Base-by-base conservation (phyloP, 2,329 filamentous ascomycete genomes). In the Fusarium stilboides region DNA sequence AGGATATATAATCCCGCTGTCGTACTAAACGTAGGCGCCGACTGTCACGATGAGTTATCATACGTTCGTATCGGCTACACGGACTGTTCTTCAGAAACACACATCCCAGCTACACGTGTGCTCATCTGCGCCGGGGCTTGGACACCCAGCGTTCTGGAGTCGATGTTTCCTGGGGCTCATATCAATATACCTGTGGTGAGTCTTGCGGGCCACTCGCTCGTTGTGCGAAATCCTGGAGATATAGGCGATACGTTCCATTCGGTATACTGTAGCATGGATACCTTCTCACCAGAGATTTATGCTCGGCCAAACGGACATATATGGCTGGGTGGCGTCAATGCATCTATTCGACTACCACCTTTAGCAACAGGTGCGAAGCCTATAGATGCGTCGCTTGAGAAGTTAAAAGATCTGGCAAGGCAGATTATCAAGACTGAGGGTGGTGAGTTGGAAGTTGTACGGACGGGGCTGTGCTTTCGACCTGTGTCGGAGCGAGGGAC, bases 321-420 rank as follows among this genome's bases (percentile, higher is more conserved):
- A 20, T 95, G 93, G 77, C 80, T 95, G 34, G 91, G 90, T 0
- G 92, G 92, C 0, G 76, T 94, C 37, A 94, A 95, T 75, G 87
- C 85, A 36, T 80, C 85, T 0, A 76, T 92, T 6, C 84, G 87
- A 1, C 80, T 95, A 12, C 92, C 92, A 0, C 78, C 82, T 1
- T 55, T 76, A 14, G 71, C 72, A 7, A 73, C 74, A 3, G 69
- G 60, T 1, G 68, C 71, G 4, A 65, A 39, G 5, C 65, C 71
- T 0, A 52, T 70, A 13, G 57, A 62, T 6, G 62, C 64, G 9
- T 62, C 86, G 12, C 79, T 91, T 3, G 80, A 80, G 9, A 79
- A 81, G 75, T 74, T 92, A 50, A 84, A 83, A 62, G 74, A 77
- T 10, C 83, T 85, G 20, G 85, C 87, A 7, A 77, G 74, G 36